Base-by-base conservation (phyloP, 257 asterid genomes). In the Solanum peruvianum region DNA sequence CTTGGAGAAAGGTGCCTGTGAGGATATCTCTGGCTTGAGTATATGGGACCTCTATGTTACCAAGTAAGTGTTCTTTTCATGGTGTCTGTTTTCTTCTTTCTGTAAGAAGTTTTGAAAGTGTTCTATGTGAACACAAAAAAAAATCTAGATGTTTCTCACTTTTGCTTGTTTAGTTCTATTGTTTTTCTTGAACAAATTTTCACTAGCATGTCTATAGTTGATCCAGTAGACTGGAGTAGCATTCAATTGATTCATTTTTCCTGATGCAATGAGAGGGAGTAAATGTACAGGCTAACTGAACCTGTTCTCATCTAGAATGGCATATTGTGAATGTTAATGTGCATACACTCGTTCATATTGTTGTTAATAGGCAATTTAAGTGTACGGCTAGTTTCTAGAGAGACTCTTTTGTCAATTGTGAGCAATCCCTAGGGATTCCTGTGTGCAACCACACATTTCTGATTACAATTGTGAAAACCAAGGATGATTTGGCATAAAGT, bases 11-110 rank as follows among this genome's bases (percentile, higher is more conserved):
- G 99, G 95, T 58, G 92, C 37, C 86, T 95, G 99, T 94, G 94
- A 92, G 91, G 98, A 96, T 85, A 92, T 88, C 44, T 90, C 98
- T 41, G 75, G 92, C 73, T 11, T 91, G 90, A 89, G 87, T 20
- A 91, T 96, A 88, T 96, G 99, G 99, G 99, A 96, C 90, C 95
- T 96, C 82, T 85, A 92, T 80, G 87, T 95, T 84, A 93, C 99
- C 90, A 95, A 95, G 99, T 96, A 91, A 91, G 98, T 84, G 70
- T 67, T 73, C 71, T 80, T 78, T 42, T 77, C 39, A 14, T 44
- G 84, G 83, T 85, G 41, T 35, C 35, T 67, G 78, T 18, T 56
- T 56, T 71, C 44, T 41, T 47, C 33, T 67, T 70, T 39, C 85
- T 29, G 67, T 49, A 49, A 29, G 27, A 49, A 29, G 31, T 81